Base-by-base conservation (phyloP, 2,329 filamentous ascomycete species). In the Huntiella omanensis region DNA sequence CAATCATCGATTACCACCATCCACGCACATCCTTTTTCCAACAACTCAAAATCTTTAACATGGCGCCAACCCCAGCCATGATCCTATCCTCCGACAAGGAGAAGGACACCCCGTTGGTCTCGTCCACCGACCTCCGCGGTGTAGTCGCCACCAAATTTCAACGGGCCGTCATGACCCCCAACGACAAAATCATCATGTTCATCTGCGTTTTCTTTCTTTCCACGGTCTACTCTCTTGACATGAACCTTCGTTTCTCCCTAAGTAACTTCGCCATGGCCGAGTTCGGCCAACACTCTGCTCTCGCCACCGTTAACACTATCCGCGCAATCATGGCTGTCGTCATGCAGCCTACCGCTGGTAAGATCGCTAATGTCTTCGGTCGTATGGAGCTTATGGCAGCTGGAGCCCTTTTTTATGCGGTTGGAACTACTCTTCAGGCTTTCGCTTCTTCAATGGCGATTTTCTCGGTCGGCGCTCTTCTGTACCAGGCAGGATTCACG, bases 401-500 rank as follows among this genome's bases (percentile, higher is more conserved):
- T 2, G 73, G 72, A 4, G 64, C 76, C n/a, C 54, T 77, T 46
- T 77, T 79, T 56, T 80, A 79, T 52, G 63, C 73, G 5, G 33
- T 65, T 50, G 69, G 70, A 19, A 73, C 75, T 2, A 63, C 77
- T 8, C 55, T 80, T 44, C 71, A 79, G 58, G 64, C 75, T 10
- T 57, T 60, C 2, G 60, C 71, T 0, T 60, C 56, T 38, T 62
- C 64, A 43, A 61, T 77, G 6, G 55, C 65, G 32, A 59, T 63
- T 0, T 80, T 77, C 48, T 64, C 65, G 13, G 71, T 66, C 3
- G 76, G 75, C 17, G 69, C 70, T 22, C 64, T 77, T 34, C 56
- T 78, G 32, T 77, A 77, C 57, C 73, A 69, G 63, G 64, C 80
- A 35, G 77, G 77, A 43, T 80, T 76, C 55, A 80, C 75, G 6